A percentile compares a stretch with the other conserved stretches of the same genome.
Conservation (phyloP, 495 filamentous ascomycete genomes). For the Corynascus novoguineensis region DNA sequence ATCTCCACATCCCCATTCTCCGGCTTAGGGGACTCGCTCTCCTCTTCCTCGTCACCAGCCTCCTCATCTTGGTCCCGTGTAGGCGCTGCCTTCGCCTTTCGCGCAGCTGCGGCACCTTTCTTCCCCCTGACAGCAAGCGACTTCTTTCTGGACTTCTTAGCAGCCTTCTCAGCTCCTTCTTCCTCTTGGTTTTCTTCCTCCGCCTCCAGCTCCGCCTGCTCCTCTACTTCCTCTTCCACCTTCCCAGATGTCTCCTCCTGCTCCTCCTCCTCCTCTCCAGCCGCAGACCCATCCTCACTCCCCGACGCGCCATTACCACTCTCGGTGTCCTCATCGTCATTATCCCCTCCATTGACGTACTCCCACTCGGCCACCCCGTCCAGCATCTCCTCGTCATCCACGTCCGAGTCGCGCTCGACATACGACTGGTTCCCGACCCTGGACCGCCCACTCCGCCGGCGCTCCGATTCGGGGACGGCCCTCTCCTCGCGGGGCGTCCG, state of each 20-base stretch:
- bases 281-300: conserved; percentile 14
- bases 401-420: conserved; percentile 47
- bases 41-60: conserved; percentile 2
- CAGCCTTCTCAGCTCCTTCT: neutral
- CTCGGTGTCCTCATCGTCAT: neutral
- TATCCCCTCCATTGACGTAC: conserved; percentile 28
- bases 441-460: conserved; percentile 50
- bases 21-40: conserved; percentile 14
- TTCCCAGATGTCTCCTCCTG: conserved; percentile 12
- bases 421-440: conserved; percentile 35
- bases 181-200: neutral
- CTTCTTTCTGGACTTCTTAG: neutral
- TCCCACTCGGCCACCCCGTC: conserved; percentile 52
- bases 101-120: conserved; percentile 5
- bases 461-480: conserved; percentile 31
- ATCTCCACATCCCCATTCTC: conserved; percentile 26
- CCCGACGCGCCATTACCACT: neutral
- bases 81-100: conserved; percentile 14
- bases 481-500: conserved; percentile 19
- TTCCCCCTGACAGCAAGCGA: conserved; percentile 1
- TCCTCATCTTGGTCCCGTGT: neutral
- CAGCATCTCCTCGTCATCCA: conserved; percentile 54
- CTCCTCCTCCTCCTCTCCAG: conserved; percentile 4
- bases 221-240: conserved; percentile 6
- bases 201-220: conserved; percentile 9